phyloP scores from a whole-genome alignment of 2,329 filamentous ascomycete species.

The Didymosphaeria variabile region DNA sequence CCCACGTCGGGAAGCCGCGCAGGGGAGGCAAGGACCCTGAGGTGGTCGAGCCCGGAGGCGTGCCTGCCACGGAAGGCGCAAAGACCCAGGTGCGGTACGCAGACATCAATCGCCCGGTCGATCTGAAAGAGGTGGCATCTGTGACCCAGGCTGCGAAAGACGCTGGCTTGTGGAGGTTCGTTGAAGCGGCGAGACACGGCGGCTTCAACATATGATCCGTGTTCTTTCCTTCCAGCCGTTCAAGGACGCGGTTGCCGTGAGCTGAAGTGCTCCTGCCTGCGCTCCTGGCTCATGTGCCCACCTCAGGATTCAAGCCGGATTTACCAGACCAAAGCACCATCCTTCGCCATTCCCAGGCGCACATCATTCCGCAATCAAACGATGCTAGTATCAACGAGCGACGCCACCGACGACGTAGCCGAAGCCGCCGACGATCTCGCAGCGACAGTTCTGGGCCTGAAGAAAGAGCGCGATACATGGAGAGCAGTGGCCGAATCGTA shows the following conservation, averaged over 20 bases:
- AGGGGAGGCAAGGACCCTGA: constrained; percentile 39
- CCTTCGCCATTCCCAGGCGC: constrained; percentile 18
- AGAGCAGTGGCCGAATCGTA: constrained; percentile 37
- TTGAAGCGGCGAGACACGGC: constrained; percentile 68
- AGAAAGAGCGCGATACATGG: constrained; percentile 42
- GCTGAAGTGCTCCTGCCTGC: constrained; percentile 8
- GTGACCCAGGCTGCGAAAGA: constrained; percentile 74
- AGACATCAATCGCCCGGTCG: constrained; percentile 80
- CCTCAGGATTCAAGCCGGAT: not conserved
- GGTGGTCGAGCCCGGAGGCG: constrained; percentile 42
- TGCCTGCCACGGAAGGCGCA: constrained; percentile 31
- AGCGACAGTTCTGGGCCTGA: constrained; percentile 32
- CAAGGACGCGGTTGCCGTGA: not conserved
- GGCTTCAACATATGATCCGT: constrained; percentile 59
- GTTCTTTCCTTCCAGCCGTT: no score
- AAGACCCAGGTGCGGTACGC: constrained; percentile 69
- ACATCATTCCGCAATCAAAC: constrained; percentile 30
- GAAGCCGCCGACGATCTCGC: constrained; percentile 23
- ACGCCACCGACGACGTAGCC: constrained; percentile 9
- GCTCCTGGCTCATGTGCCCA: not conserved
- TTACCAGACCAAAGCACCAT: not conserved
- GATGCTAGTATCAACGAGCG: constrained; percentile 12
- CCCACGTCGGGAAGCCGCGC: constrained; percentile 78
- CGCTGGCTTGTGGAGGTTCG: constrained; percentile 81
- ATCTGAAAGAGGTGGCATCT: constrained; percentile 68